A percentile compares a stretch with the other conserved stretches of the same genome.
Conservation (phyloP, 345 rosid genomes). For the Tarenaya hassleriana region DNA sequence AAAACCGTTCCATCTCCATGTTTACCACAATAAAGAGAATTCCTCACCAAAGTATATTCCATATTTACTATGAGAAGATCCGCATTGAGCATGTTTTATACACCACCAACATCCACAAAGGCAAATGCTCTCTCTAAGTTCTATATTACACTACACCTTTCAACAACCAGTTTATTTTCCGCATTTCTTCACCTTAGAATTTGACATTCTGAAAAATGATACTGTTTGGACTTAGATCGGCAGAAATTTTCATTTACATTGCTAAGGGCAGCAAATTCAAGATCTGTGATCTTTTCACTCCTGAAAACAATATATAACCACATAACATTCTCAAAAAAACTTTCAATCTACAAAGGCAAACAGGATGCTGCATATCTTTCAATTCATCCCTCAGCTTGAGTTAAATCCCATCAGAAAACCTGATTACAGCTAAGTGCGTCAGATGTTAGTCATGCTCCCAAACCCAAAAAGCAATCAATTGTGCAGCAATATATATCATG, state of each 20-base stretch:
- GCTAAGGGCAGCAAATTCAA: neutral
- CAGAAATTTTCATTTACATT: slow-evolving; percentile 1
- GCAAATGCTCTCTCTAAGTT: too few species aligned
- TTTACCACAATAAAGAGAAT: too few species aligned
- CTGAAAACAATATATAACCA: slow-evolving; percentile 6
- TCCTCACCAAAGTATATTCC: too few species aligned
- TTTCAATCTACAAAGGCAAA: neutral
- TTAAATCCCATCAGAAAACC: neutral
- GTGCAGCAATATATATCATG: neutral
- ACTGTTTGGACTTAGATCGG: slow-evolving; percentile 13
- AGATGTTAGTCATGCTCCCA: neutral
- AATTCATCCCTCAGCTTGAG: slow-evolving; percentile 8
- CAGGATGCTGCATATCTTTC: slow-evolving; percentile 3
- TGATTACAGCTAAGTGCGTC: too few species aligned
- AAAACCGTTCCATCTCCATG: too few species aligned
- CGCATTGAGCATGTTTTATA: too few species aligned
- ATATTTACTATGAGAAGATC: too few species aligned
- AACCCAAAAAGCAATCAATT: slow-evolving; percentile 6
- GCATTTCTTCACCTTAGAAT: slow-evolving; percentile 9
- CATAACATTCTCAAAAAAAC: too few species aligned
- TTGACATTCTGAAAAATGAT: slow-evolving; percentile 7
- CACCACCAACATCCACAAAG: too few species aligned
- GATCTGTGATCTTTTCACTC: slow-evolving; percentile 11
- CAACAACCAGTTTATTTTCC: slow-evolving; percentile 10
- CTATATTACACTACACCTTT: too few species aligned